Percentiles rank a stretch among this genome's conserved stretches.
Conservation (phyloP, 176 grass and related monocot species). For the Neostapfia colusana region DNA sequence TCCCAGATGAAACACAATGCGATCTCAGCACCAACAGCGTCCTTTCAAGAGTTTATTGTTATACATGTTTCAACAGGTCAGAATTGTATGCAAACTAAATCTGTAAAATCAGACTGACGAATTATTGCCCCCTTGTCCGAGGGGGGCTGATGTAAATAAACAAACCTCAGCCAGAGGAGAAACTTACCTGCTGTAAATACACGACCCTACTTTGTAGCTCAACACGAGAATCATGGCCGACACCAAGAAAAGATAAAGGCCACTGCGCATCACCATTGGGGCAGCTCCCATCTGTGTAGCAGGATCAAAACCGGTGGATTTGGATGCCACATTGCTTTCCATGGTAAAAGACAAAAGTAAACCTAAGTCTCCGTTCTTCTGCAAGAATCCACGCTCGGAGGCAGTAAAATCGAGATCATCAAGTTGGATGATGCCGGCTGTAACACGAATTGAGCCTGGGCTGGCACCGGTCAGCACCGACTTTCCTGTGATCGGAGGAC, state of each 20-base stretch:
- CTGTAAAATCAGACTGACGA: conserved; percentile 18
- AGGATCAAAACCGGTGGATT: conserved; percentile 34
- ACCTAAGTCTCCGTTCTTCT: conserved; percentile 57
- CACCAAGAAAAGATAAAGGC: conserved; percentile 66
- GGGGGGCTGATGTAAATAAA: neutral
- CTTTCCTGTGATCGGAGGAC: conserved; percentile 49
- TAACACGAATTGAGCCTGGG: conserved; percentile 57
- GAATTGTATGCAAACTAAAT: conserved; percentile 2
- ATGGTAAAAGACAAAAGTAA: conserved; percentile 52
- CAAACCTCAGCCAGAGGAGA: neutral
- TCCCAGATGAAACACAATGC: neutral
- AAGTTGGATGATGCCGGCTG: conserved; percentile 61
- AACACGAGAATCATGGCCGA: conserved; percentile 67
- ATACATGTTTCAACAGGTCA: conserved; percentile 21
- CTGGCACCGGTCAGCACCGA: conserved; percentile 36
- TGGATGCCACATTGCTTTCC: conserved; percentile 33
- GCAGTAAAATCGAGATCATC: conserved; percentile 35
- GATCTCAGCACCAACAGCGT: neutral
- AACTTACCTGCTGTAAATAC: conserved; percentile 63
- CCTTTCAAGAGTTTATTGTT: conserved; percentile 25
- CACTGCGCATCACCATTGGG: conserved; percentile 51
- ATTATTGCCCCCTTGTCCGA: neutral
- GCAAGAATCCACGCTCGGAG: conserved; percentile 31
- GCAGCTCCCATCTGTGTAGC: conserved; percentile 38
- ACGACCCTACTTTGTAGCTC: conserved; percentile 75